Base-by-base conservation (phyloP, 2,329 filamentous ascomycete genomes). In the Pseudogymnoascus sp. region DNA sequence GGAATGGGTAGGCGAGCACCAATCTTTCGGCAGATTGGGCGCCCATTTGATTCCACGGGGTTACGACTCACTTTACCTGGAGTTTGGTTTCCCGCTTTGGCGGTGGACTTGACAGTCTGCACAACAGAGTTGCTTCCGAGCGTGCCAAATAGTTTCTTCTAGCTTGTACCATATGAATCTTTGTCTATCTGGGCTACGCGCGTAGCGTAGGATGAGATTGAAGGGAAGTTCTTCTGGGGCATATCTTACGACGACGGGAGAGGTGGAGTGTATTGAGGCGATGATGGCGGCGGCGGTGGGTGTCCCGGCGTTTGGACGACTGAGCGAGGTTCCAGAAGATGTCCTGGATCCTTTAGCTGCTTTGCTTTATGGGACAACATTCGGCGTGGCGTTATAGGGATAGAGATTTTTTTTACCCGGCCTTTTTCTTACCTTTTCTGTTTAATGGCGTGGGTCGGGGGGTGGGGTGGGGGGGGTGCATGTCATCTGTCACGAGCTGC, bases 11-110 rank as follows among this genome's bases (percentile, higher is more conserved):
- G 53, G 63, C 42, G 66, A 65, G 62, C 60, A 62, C 16, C 33
- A 67, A 62, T 64, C 65, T 63, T 63, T 65, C 56, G 61, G 66
- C 61, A 62, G 63, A 25, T 63, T 62, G 60, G 59, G 65, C 65
- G 69, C 68, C 69, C 64, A 64, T 69, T 70, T 71, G 72, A 70
- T 72, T 72, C 66, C 71, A 72, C 50, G 50, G 50, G 50, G 25
- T 72, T 72, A 62, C 69, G 69, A 72, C 64, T 70, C 68, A 70
- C 66, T 62, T 69, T 72, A 68, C 61, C 21, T 53, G 38, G 44
- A 23, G 31, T 38, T 62, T 56, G 61, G 38, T 62, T 65, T 50
- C 62, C 63, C 64, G 66, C 59, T 64, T 66, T 65, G 66, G 67
- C 61, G 40, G 63, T 66, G 62, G 63, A 67, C 64, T 35, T 63